Evolutionary conservation across 208 protist genomes (phyloP).

Genomic region (Trypanosoma melophagium): DNA sequence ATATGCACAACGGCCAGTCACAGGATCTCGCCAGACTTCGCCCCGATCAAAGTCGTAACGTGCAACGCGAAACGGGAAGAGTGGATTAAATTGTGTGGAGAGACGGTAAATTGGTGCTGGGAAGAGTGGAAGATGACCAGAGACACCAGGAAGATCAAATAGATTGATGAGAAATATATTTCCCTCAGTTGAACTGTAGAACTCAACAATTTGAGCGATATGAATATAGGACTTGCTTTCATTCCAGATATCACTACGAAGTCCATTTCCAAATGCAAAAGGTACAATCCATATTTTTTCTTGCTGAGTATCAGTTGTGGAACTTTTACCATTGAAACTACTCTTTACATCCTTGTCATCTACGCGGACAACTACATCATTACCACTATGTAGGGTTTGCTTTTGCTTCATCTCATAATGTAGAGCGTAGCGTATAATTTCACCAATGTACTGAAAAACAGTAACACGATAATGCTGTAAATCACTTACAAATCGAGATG

Average conservation of each 20-base stretch:
- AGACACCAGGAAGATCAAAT: slow-evolving; percentile 45
- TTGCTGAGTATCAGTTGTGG: background rate
- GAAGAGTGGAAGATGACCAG: slow-evolving; percentile 62
- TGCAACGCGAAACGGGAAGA: slow-evolving; percentile 53
- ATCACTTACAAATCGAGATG: slow-evolving; percentile 63
- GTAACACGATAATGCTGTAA: slow-evolving; percentile 64
- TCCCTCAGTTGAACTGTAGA: slow-evolving; percentile 89
- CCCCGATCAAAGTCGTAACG: slow-evolving; percentile 48
- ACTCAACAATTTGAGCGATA: slow-evolving; percentile 68
- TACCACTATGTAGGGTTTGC: background rate
- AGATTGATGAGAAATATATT: slow-evolving; percentile 70
- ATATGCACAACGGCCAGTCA: slow-evolving; percentile 35
- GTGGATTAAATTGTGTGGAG: slow-evolving; percentile 36
- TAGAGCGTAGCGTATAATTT: slow-evolving; percentile 83
- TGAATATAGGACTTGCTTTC: slow-evolving; percentile 50
- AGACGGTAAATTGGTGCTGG: slow-evolving; percentile 32
- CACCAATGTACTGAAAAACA: slow-evolving; percentile 91
- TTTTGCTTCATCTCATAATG: slow-evolving; percentile 34
- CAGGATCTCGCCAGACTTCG: slow-evolving; percentile 46
- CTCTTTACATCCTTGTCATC: background rate
- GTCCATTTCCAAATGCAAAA: slow-evolving; percentile 87
- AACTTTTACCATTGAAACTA: background rate
- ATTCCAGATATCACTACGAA: slow-evolving; percentile 85
- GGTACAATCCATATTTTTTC: slow-evolving; percentile 52
- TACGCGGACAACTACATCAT: background rate